These are phyloP conservation scores for Magnusiomyces magnusii DNA, from an alignment of 1,139 yeast genomes.

Conservation along the genomic window DNA sequence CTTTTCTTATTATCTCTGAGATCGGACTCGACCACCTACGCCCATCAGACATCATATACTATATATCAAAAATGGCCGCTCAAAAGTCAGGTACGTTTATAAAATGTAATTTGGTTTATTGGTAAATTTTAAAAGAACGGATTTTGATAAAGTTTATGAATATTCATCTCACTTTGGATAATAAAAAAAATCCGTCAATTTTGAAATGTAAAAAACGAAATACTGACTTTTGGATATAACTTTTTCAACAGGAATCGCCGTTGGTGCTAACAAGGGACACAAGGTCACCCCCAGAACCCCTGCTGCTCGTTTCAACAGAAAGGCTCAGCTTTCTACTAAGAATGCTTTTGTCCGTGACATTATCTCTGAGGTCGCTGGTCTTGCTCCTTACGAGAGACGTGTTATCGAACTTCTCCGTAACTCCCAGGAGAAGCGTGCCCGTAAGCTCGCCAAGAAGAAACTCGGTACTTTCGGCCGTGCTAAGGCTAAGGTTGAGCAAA, in stretches of 20 bases:
- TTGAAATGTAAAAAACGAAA: background rate
- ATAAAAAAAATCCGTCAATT: too few species aligned
- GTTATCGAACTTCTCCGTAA: conserved; percentile 98
- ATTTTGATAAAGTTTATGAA: too few species aligned
- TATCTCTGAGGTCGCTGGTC: conserved; percentile 96
- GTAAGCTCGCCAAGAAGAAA: conserved; percentile 99
- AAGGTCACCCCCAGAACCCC: conserved; percentile 89
- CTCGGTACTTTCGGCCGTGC: conserved; percentile 99
- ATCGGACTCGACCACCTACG: conserved; percentile 10
- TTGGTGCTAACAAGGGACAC: conserved; percentile 99
- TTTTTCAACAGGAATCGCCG: conserved; percentile 70
- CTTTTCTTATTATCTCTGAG: conserved; percentile 3
- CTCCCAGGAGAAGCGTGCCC: conserved; percentile 99
- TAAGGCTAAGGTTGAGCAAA: conserved; percentile 98
- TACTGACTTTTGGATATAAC: background rate
- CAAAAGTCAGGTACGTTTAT: conserved; percentile 16
- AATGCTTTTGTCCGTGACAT: conserved; percentile 91
- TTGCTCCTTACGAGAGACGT: conserved; percentile 99
- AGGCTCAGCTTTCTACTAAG: conserved; percentile 96
- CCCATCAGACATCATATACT: conserved; percentile 7
- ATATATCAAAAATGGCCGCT: conserved; percentile 14
- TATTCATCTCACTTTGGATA: too few species aligned
- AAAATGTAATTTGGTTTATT: too few species aligned
- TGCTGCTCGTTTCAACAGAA: conserved; percentile 92
- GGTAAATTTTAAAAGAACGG: too few species aligned